Evolutionary conservation across 768 basidiomycete species (phyloP), one percentile per base, ranked within the genome.

Genomic region (Kwoniella botswanensis): DNA sequence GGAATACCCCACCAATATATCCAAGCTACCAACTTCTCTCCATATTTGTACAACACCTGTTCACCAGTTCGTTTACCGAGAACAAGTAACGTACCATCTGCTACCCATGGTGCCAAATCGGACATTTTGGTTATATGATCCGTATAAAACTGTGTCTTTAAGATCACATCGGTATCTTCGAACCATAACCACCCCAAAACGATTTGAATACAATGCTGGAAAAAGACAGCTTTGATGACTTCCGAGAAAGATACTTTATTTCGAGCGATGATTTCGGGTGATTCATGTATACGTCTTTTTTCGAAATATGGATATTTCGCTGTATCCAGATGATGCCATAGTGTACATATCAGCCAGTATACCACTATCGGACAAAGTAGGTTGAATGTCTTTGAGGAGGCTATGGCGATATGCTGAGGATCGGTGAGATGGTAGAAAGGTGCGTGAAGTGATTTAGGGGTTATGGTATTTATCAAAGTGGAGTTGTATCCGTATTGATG

Each of bases 1-100:
- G 97, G 97, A 4, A 94, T 89, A 4, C 86, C 89, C 93, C 94
- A 99, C 96, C 96, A 99, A 82, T 98, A 99, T 18, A 90, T 74
- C 80, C 87, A 88, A 80, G 90, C 88, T 17, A 90, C 86, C 17
- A 89, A 75, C 2, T 21, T 70, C 7, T 82, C 83, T 3, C 85
- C 88, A 70, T 82, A 77, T 17, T 42, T 69, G 35, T 80, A 75
- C 74, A 88, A 76, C n/a, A 87, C 35, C 26, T 79, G 74, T 67
- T 81, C 79, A 0, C 83, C 87, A 0, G 80, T 76, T 52, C 85
- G 76, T 59, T 85, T 81, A 18, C 89, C 89, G 6, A 89, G 67
- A 2, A 85, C 50, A 64, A 84, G 74, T 50, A 82, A 70, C 2
- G 86, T 74, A 0, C 86, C 76, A 62, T 84, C 82, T 21, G 84